phyloP scores from a whole-genome alignment of 1,139 yeast species.

The Trichomonascaceae sp. region DNA sequence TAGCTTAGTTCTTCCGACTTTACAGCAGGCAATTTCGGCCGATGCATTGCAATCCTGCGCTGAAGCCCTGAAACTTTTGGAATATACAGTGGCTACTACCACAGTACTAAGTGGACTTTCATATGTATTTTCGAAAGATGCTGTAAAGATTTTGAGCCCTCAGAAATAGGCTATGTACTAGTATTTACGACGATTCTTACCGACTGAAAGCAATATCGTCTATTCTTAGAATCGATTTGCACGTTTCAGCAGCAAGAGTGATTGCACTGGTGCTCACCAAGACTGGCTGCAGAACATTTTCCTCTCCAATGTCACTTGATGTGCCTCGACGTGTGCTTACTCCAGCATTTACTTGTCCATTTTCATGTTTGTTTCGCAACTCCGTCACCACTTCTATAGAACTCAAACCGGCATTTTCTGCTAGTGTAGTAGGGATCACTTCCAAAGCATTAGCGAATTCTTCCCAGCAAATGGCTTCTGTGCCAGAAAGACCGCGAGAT shows the following conservation, averaged over 20 bases:
- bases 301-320: conserved; percentile 84
- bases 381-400: conserved; percentile 95
- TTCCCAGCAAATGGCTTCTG: conserved; percentile 90
- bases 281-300: conserved; percentile 94
- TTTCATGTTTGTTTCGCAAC: conserved; percentile 83
- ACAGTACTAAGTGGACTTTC: conserved; percentile 76
- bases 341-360: conserved; percentile 91
- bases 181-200: conserved; percentile 28
- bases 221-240: conserved; percentile 88
- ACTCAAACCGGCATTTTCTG: conserved; percentile 96
- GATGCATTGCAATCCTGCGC: conserved; percentile 10
- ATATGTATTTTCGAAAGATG: conserved; percentile 61
- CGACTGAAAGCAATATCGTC: conserved; percentile 89
- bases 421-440: conserved; percentile 92
- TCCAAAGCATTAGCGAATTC: conserved; percentile 96
- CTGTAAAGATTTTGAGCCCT: conserved; percentile 46
- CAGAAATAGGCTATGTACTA: conserved; percentile 1
- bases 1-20: conserved; percentile 61
- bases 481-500: conserved; percentile 73
- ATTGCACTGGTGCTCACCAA: conserved; percentile 91
- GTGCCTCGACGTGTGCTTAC: conserved; percentile 92
- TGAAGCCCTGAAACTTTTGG: conserved; percentile 34
- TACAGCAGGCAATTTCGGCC: conserved; percentile 34
- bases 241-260: conserved; percentile 91
- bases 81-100: conserved; percentile 64